These are phyloP conservation scores for Triadica sebifera DNA, from an alignment of 345 rosid species.

Conservation along the genomic window DNA sequence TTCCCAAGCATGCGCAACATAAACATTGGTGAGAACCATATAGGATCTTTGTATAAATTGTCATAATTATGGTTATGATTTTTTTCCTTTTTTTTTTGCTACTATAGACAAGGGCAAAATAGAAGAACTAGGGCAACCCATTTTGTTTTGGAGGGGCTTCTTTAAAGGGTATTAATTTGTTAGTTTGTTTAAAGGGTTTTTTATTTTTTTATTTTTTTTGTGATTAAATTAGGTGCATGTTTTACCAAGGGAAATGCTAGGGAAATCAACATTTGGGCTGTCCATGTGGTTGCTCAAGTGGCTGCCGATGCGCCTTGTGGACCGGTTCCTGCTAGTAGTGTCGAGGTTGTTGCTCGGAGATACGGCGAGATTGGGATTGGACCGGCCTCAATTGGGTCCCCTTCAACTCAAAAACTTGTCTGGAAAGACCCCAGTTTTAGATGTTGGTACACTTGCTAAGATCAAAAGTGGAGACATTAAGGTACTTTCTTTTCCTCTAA, in stretches of 20 bases:
- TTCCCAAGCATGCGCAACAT: slow-evolving; percentile 55
- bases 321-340: slow-evolving; percentile 53
- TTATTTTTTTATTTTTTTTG: neutral
- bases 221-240: slow-evolving; percentile 70
- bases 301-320: slow-evolving; percentile 68
- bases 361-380: slow-evolving; percentile 59
- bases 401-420: slow-evolving; percentile 59
- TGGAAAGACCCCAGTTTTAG: slow-evolving; percentile 90
- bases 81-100: slow-evolving; percentile 11
- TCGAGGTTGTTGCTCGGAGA: slow-evolving; percentile 65
- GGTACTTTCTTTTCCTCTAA: slow-evolving; percentile 34
- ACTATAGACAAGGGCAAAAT: neutral
- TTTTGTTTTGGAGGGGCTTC: neutral
- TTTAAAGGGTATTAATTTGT: no score
- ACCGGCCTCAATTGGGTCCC: slow-evolving; percentile 74
- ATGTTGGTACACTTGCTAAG: slow-evolving; percentile 70
- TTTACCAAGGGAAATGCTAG: slow-evolving; percentile 89
- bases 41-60: slow-evolving; percentile 18
- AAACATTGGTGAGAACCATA: neutral
- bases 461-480: slow-evolving; percentile 75
- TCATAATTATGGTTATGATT: slow-evolving; percentile 24
- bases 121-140: neutral
- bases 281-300: slow-evolving; percentile 79
- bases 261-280: slow-evolving; percentile 74
- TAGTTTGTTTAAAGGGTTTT: neutral